Percentiles rank a stretch among this genome's conserved stretches.
These are phyloP conservation scores for Protomyces macrosporus DNA, from an alignment of 1,139 yeast species.

Conservation along the genomic window DNA sequence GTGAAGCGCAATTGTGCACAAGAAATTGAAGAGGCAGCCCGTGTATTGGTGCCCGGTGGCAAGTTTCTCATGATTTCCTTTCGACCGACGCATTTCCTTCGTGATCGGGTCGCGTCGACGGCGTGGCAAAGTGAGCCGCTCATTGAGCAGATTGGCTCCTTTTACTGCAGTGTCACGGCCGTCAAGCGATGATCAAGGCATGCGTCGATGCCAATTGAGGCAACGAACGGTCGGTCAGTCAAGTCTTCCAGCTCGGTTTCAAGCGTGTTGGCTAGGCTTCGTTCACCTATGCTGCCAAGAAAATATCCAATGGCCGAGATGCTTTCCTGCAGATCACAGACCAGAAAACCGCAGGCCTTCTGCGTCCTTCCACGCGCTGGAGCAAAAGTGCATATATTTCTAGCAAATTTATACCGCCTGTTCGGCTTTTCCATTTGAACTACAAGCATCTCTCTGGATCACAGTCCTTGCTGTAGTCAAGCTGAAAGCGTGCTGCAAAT, in stretches of 20 bases:
- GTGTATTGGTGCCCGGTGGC: slow-evolving; percentile 33
- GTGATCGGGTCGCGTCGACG: slow-evolving; percentile 1
- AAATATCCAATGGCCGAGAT: too few relatives aligned
- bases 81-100: slow-evolving; percentile 34
- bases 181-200: neutral
- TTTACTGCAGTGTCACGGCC: slow-evolving; percentile 16
- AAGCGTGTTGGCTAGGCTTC: too few relatives aligned
- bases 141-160: slow-evolving; percentile 16
- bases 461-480: neutral
- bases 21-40: slow-evolving; percentile 33
- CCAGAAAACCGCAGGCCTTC: too few relatives aligned
- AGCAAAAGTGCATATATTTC: too few relatives aligned
- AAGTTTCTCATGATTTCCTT: slow-evolving; percentile 33
- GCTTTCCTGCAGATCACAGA: too few relatives aligned
- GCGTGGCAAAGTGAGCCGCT: slow-evolving; percentile 5
- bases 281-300: too few relatives aligned
- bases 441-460: neutral
- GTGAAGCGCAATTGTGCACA: slow-evolving; percentile 27
- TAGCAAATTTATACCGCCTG: neutral
- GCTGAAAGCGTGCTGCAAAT: neutral
- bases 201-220: too few relatives aligned
- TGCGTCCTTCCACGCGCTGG: too few relatives aligned
- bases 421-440: neutral
- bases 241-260: too few relatives aligned
- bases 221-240: too few relatives aligned